These are phyloP conservation scores for Globisporangium paroecandrum DNA, from an alignment of 352 stramenopile genomes.

Conservation along the genomic window DNA sequence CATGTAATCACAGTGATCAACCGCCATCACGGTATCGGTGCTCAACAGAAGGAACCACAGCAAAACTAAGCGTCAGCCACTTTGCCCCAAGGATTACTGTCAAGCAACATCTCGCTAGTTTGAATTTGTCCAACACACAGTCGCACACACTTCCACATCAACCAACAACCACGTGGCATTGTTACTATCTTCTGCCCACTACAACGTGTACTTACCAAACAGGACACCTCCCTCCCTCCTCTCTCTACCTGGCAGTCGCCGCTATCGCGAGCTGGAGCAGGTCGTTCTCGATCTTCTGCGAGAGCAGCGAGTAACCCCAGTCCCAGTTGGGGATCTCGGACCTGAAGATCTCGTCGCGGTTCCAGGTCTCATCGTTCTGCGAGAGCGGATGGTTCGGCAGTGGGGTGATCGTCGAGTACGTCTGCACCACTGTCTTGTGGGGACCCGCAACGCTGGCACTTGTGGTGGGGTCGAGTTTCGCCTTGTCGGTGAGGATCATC, in stretches of 20 bases:
- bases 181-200: too few relatives aligned
- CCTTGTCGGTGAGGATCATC: slow-evolving; percentile 6
- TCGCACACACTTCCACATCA: too few relatives aligned
- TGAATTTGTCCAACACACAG: too few relatives aligned
- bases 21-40: too few relatives aligned
- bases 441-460: neutral
- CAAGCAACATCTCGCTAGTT: too few relatives aligned
- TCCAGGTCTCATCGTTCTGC: slow-evolving; percentile 1
- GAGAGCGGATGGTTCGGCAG: slow-evolving; percentile 4
- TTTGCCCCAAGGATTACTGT: too few relatives aligned
- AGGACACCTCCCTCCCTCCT: too few relatives aligned
- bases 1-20: too few relatives aligned
- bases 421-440: slow-evolving; percentile 5
- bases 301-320: slow-evolving; percentile 2
- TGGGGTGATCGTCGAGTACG: slow-evolving; percentile 14
- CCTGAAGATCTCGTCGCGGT: neutral
- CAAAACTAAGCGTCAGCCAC: too few relatives aligned
- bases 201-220: too few relatives aligned
- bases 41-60: too few relatives aligned
- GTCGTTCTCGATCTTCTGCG: slow-evolving; percentile 14
- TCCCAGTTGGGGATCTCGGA: slow-evolving; percentile 9
- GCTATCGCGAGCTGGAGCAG: neutral
- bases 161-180: too few relatives aligned
- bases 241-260: neutral
- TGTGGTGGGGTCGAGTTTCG: neutral